Conservation (phyloP, 176 grass and related monocot species). For the Carex pumila region DNA sequence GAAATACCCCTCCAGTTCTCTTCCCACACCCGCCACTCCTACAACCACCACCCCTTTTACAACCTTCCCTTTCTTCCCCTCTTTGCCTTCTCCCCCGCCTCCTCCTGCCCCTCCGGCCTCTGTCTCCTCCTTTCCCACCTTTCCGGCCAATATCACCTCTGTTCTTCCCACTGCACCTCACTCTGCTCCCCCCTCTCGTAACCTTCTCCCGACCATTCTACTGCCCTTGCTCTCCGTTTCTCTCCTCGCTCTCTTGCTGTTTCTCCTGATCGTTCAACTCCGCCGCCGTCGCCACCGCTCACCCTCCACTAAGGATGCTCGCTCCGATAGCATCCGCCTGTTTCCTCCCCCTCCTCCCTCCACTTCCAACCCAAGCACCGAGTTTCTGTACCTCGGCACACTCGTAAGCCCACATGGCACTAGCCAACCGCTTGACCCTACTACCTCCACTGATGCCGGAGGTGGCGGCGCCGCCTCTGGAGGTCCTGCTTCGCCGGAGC, state of each 20-base stretch:
- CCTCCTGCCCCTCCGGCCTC: neutral
- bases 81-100: slow-evolving; percentile 29
- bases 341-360: slow-evolving; percentile 16
- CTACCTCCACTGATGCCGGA: neutral
- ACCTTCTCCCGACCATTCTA: slow-evolving; percentile 11
- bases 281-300: slow-evolving; percentile 2
- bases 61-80: slow-evolving; percentile 32
- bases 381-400: slow-evolving; percentile 41
- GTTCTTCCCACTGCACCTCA: slow-evolving; percentile 21
- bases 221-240: slow-evolving; percentile 11
- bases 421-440: neutral
- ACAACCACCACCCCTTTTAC: neutral
- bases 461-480: neutral
- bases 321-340: slow-evolving; percentile 37
- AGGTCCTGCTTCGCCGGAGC: slow-evolving; percentile 26
- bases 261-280: slow-evolving; percentile 12
- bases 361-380: slow-evolving; percentile 10
- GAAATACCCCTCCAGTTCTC: slow-evolving; percentile 30
- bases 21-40: slow-evolving; percentile 13
- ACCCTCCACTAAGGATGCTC: neutral
- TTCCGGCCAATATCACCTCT: slow-evolving; percentile 27
- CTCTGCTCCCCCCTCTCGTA: neutral
- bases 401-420: slow-evolving; percentile 28
- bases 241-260: slow-evolving; percentile 20
- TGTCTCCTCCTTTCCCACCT: slow-evolving; percentile 17